phyloP scores from a whole-genome alignment of 2,329 filamentous ascomycete genomes.

The Pyrenochaeta sp. region DNA sequence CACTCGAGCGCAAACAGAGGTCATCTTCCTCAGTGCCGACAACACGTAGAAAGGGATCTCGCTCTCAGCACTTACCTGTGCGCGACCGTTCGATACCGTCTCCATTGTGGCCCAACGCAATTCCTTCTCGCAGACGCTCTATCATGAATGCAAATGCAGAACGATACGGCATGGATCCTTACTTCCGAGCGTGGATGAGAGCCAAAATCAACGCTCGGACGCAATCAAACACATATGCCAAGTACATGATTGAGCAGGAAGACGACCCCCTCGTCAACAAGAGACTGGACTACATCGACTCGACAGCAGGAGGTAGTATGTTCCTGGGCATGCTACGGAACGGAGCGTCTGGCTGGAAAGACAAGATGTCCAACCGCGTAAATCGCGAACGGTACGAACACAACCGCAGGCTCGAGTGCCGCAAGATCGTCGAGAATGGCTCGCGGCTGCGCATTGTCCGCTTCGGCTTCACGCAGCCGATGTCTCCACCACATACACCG shows the following conservation, averaged over 20 bases:
- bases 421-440: constrained; percentile 29
- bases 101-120: constrained; percentile 33
- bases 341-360: constrained; percentile 13
- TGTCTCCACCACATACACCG: constrained; percentile 32
- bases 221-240: constrained; percentile 26
- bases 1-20: constrained; percentile 11
- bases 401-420: constrained; percentile 32
- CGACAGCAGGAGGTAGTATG: constrained; percentile 8
- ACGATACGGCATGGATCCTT: constrained; percentile 32
- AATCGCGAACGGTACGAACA: constrained; percentile 34
- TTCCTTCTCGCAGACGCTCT: constrained; percentile 27
- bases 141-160: constrained; percentile 25
- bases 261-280: constrained; percentile 32
- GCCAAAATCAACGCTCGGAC: constrained; percentile 32
- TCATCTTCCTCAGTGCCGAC: constrained; percentile 10
- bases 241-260: constrained; percentile 35
- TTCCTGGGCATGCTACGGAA: constrained; percentile 9
- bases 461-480: constrained; percentile 29
- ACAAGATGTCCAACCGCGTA: constrained; percentile 13
- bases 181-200: constrained; percentile 34
- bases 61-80: constrained; percentile 14
- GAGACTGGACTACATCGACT: constrained; percentile 23
- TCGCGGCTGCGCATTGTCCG: constrained; percentile 27
- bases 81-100: constrained; percentile 27
- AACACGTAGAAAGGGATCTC: background rate